These are phyloP conservation scores for Xylaria intraflava DNA, from an alignment of 495 filamentous ascomycete species.

Conservation along the genomic window DNA sequence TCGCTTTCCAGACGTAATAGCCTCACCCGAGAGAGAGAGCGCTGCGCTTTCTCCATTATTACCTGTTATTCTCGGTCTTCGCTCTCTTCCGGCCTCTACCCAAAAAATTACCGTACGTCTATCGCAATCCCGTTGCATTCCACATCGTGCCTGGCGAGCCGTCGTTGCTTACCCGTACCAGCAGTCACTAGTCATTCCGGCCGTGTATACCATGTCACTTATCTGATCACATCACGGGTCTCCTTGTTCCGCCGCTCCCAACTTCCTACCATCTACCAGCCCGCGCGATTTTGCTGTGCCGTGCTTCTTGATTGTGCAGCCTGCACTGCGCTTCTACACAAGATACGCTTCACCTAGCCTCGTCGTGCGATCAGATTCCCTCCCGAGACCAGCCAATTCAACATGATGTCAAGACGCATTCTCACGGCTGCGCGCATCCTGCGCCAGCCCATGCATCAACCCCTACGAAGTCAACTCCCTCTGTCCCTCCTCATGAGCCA, in stretches of 20 bases:
- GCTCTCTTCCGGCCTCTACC: no score
- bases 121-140: no score
- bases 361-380: not conserved
- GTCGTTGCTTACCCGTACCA: not conserved
- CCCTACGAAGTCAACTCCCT: constrained; percentile 20
- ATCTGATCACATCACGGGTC: not conserved
- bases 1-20: constrained; percentile 13
- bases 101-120: no score
- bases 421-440: constrained; percentile 42
- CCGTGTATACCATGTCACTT: not conserved
- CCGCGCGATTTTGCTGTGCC: not conserved
- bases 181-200: not conserved
- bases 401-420: constrained; percentile 45
- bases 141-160: no score
- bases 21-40: constrained; percentile 2
- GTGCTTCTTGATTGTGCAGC: not conserved
- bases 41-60: constrained; percentile 3
- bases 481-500: constrained; percentile 44
- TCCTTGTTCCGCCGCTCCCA: no score
- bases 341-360: not conserved
- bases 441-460: constrained; percentile 35
- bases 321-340: not conserved
- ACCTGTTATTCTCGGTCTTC: not conserved
- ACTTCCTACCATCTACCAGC: no score
- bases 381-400: constrained; percentile 13